Conservation (phyloP, 2,329 filamentous ascomycete species). For the Canariomyces notabilis region DNA sequence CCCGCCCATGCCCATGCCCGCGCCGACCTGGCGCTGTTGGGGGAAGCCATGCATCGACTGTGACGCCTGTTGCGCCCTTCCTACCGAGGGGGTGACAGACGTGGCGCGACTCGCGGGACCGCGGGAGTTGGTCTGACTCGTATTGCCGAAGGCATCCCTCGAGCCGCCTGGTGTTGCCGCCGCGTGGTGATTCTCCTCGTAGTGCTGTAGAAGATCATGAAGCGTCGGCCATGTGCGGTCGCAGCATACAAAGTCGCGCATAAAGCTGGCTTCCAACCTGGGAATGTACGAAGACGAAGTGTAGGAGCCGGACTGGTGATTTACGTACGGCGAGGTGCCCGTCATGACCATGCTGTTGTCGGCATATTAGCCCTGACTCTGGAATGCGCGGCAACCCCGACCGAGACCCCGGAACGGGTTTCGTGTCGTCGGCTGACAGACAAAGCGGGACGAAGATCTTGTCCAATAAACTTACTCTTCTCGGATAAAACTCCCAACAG, state of each 20-base stretch:
- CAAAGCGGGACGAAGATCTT: constrained; percentile 8
- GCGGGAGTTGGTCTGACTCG: constrained; percentile 16
- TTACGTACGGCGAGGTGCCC: constrained; percentile 84
- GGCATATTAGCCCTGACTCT: constrained; percentile 7
- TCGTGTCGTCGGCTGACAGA: too few relatives aligned
- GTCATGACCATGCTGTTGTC: constrained; percentile 82
- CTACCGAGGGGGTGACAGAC: constrained; percentile 17
- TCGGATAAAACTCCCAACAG: constrained; percentile 92
- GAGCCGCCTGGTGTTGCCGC: constrained; percentile 47
- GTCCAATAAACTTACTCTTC: constrained; percentile 73
- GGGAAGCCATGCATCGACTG: constrained; percentile 24
- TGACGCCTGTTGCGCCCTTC: constrained; percentile 20
- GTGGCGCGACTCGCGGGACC: constrained; percentile 23
- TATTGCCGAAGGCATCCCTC: constrained; percentile 26
- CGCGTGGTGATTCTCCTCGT: constrained; percentile 85
- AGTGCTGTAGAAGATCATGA: constrained; percentile 93
- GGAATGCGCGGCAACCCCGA: not conserved
- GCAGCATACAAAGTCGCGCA: constrained; percentile 96
- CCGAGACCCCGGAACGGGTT: constrained; percentile 1
- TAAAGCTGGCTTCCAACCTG: constrained; percentile 94
- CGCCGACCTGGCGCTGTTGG: constrained; percentile 22
- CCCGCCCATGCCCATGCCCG: constrained; percentile 31
- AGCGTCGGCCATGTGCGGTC: constrained; percentile 83
- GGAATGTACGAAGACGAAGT: constrained; percentile 96
- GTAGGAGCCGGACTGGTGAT: constrained; percentile 84